Percentiles rank a stretch among this genome's conserved stretches.
Conservation (phyloP, 352 stramenopile species). For the Phytopythium vexans region DNA sequence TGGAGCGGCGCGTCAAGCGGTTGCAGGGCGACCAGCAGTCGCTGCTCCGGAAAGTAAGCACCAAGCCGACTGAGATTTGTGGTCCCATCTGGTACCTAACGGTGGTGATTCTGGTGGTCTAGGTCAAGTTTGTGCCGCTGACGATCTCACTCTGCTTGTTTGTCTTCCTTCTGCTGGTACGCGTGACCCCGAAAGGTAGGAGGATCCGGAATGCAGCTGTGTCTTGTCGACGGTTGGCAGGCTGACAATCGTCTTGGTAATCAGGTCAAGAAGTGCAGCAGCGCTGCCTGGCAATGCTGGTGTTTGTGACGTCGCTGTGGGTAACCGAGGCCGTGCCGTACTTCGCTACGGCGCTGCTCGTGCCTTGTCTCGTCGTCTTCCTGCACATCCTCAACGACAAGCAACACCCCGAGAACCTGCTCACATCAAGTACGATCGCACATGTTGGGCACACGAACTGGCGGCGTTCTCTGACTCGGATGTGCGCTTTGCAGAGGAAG, state of each 20-base stretch:
- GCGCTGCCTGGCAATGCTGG: constrained; percentile 86
- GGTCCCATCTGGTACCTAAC: no score
- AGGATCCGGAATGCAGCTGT: background rate
- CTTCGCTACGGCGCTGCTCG: constrained; percentile 88
- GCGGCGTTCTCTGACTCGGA: no score
- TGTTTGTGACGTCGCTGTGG: constrained; percentile 89
- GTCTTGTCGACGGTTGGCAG: background rate
- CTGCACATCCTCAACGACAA: constrained; percentile 88
- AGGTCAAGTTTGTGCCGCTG: constrained; percentile 83
- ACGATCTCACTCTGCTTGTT: constrained; percentile 71
- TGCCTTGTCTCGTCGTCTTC: constrained; percentile 87
- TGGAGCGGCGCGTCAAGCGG: constrained; percentile 77
- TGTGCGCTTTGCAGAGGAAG: constrained; percentile 35
- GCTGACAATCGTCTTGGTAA: background rate
- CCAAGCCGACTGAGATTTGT: no score
- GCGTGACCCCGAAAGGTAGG: constrained; percentile 70
- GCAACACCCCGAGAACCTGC: constrained; percentile 55
- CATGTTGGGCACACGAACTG: no score
- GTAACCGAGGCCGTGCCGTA: constrained; percentile 90
- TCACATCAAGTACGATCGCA: constrained; percentile 65
- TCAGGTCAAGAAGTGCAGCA: constrained; percentile 76
- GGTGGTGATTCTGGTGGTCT: background rate
- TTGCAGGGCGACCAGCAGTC: constrained; percentile 85
- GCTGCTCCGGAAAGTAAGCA: constrained; percentile 67
- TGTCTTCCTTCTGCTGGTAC: constrained; percentile 65